These are phyloP conservation scores for Colletotrichum abscissum DNA, from an alignment of 2,329 filamentous ascomycete species.

Conservation along the genomic window DNA sequence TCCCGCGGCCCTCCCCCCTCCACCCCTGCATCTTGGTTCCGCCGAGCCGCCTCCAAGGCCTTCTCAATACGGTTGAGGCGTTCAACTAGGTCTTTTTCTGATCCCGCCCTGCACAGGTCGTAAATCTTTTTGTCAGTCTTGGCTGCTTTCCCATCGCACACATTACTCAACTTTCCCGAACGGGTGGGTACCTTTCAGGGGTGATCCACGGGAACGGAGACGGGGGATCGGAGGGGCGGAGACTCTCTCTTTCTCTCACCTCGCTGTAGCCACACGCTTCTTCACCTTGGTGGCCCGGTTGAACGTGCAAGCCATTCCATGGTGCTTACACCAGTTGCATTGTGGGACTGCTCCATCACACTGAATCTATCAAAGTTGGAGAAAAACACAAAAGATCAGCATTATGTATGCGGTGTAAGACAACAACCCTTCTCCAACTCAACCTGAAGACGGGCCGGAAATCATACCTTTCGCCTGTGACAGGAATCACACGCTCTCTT, in stretches of 20 bases:
- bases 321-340: slow-evolving; percentile 64
- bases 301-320: slow-evolving; percentile 59
- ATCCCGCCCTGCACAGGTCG: slow-evolving; percentile 32
- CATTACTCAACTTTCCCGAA: background rate
- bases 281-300: slow-evolving; percentile 35
- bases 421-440: background rate
- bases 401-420: background rate
- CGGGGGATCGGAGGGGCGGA: background rate
- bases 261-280: slow-evolving; percentile 25
- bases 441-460: background rate
- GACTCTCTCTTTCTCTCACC: slow-evolving; percentile 13
- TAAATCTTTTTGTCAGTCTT: slow-evolving; percentile 9
- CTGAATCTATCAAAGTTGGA: slow-evolving; percentile 55
- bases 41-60: slow-evolving; percentile 42
- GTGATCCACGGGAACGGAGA: background rate
- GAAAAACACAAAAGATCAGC: slow-evolving; percentile 19
- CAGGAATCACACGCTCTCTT: slow-evolving; percentile 60
- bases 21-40: slow-evolving; percentile 15
- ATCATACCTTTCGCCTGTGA: slow-evolving; percentile 57
- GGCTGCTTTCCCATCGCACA: no score
- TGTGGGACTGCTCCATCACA: slow-evolving; percentile 55
- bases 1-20: background rate
- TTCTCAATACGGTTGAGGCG: slow-evolving; percentile 54
- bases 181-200: background rate
- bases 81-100: slow-evolving; percentile 46